Base-by-base conservation (phyloP, 2,329 filamentous ascomycete species). In the Ophiostoma quercus region DNA sequence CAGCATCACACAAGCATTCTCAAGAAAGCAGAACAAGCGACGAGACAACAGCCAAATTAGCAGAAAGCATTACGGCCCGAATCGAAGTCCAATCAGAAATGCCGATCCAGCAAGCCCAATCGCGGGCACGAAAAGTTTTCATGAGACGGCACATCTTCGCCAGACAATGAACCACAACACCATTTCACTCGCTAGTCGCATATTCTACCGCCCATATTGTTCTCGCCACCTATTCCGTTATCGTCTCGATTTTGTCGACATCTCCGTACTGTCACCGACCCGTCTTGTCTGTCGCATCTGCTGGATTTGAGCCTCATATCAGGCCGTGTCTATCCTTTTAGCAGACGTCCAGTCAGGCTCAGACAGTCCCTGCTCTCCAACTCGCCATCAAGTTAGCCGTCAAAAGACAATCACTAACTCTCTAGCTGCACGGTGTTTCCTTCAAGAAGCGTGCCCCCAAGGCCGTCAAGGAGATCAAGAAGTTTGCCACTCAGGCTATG, bases 371-470 rank as follows among this genome's bases (percentile, higher is more conserved):
- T 25, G 16, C 43, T 5, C 43, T n/a, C 43, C 5, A 47, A 47
- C 6, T n/a, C 19, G 16, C 6, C 16, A 3, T 29, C 57, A 16
- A 34, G 8, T 34, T 34, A 34, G 22, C 22, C 25, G 22, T 47
- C 63, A 12, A 14, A n/a, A 11, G 25, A 69, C 16, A 41, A 62
- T 65, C 47, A 62, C 67, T 69, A 62, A 73, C 67, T n/a, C 39
- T 5, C 29, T 62, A 98, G 95, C 86, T 97, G 81, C 94, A 98
- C 85, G 95, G 95, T 84, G 92, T 95, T 76, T 88, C 88, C 82
- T 99, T 99, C 93, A 99, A 99, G 92, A 98, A 99, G 92, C 89
- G 95, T 82, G 96, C 96, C 82, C 95, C 95, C 82, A 88, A 89
- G 80, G 95, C 95, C 80, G 96, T 99, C 88, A 99, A 99, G 92